Base-by-base conservation (phyloP, 2,329 filamentous ascomycete species). In the Nigrospora oryzae region DNA sequence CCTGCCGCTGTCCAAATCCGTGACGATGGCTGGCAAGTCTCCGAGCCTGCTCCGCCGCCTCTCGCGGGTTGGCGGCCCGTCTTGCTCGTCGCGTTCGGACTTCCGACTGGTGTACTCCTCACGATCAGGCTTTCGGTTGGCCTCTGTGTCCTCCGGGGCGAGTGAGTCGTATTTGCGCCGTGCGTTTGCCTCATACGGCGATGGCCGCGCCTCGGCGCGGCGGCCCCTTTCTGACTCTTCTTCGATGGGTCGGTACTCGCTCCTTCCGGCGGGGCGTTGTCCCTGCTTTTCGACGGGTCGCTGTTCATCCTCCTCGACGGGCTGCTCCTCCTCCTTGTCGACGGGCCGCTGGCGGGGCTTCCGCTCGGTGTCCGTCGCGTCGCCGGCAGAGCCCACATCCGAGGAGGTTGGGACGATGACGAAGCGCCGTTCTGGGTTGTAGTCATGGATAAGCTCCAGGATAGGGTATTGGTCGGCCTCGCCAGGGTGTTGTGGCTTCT, bases 391-490 rank as follows among this genome's bases (percentile, higher is more conserved):
- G 23, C 23, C 23, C 5, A 7, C 50, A 33, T 65, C 63, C 36
- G 68, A 61, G 23, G 46, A 33, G 34, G 63, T 63, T 13, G 63
- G 63, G 35, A 84, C 63, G 34, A 84, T 63, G 10, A 86, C 78
- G 53, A 83, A 87, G 35, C 83, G 76, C 34, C 79, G 73, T 58
- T 88, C 84, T 5, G 74, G 71, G 51, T 79, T 80, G 54, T 72
- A 60, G 41, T 79, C 73, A 52, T 70, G 67, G 43, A 85, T 75
- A 45, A 84, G 79, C 45, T 83, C 64, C 19, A 90, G 68, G 40
- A 89, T 69, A 12, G 80, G 81, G 23, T 81, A 66, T 56, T 90
- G 86, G 43, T 89, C 83, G 46, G 83, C 63, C 6, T 77, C 74
- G 35, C 86, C 86, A 46, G 77, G 76, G 46, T 74, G 73, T 41